Evolutionary conservation across 2,329 filamentous ascomycete genomes (phyloP), one percentile per base, ranked within the genome.

Genomic region (Exophiala calicioides): DNA sequence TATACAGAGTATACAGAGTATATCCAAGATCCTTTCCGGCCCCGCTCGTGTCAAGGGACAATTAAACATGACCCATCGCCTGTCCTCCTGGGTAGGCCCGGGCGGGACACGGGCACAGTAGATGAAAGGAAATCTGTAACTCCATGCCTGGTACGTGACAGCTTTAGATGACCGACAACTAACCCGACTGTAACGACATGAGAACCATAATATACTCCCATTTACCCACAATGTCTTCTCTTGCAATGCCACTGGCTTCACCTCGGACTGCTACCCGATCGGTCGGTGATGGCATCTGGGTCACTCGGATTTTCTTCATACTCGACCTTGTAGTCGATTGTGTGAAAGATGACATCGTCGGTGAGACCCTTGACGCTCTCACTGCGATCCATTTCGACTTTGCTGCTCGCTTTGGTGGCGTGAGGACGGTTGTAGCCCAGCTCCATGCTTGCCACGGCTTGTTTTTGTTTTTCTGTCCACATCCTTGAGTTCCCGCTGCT

Each of bases 281-380:
- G 24, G 21, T 38, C 24, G 13, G 31, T 30, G 33, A 37, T 23
- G 9, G 20, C 32, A 34, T 44, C 42, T 19, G 33, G 21, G 12
- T 44, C 40, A 32, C 20, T 20, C 5, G 29, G 12, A 6, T 30
- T 26, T 13, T 55, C 62, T 44, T 60, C 58, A 38, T 52, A 58
- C 37, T 57, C 45, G 29, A 60, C 57, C 20, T 47, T 44, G 43
- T 58, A 60, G 29, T 58, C 58, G 26, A 53, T 55, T 5, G 57
- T 57, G 23, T 60, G 57, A 35, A 60, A 30, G 34, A 60, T 60
- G n/a, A 55, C 50, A 20, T 52, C 53, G 19, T 56, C 52, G 3
- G 55, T 53, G 2, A 57, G 41, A 7, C 55, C 55, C 42, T 57
- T 50, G 36, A 53, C 42, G 13, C 57, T 57, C 5, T 57, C 55